Evolutionary conservation across 1,284 basidiomycete genomes (phyloP).

Genomic region (Exobasidium rhododendri): DNA sequence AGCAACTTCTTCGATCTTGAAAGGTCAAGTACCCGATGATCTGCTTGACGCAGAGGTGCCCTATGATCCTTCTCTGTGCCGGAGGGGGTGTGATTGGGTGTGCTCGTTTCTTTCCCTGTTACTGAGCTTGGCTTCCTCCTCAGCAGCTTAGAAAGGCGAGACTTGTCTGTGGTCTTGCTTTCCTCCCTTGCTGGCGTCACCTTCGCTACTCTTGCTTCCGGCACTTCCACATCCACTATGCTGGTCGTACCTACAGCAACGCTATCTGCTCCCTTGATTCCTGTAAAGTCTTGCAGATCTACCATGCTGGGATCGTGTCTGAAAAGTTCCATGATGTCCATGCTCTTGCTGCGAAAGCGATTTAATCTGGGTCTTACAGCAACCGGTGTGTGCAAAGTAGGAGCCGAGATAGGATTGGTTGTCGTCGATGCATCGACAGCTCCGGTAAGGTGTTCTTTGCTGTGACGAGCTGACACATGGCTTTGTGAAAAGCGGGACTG

Average conservation of each 20-base stretch:
- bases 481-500: background rate
- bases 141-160: background rate
- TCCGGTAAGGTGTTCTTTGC: background rate
- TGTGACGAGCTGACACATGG: background rate
- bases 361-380: background rate
- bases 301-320: background rate
- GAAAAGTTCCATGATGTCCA: background rate
- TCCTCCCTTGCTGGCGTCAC: background rate
- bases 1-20: background rate
- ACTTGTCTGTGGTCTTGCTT: background rate
- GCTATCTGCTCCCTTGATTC: background rate
- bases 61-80: background rate
- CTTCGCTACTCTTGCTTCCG: background rate
- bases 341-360: background rate
- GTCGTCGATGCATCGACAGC: background rate
- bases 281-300: background rate
- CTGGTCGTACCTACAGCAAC: background rate
- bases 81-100: background rate
- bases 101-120: background rate
- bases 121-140: background rate
- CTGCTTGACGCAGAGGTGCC: background rate
- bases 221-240: background rate
- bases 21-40: background rate
- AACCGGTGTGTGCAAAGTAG: background rate
- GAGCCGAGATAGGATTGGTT: no score